Conservation (phyloP, 2,329 filamentous ascomycete genomes). For the Exophiala xenobiotica region DNA sequence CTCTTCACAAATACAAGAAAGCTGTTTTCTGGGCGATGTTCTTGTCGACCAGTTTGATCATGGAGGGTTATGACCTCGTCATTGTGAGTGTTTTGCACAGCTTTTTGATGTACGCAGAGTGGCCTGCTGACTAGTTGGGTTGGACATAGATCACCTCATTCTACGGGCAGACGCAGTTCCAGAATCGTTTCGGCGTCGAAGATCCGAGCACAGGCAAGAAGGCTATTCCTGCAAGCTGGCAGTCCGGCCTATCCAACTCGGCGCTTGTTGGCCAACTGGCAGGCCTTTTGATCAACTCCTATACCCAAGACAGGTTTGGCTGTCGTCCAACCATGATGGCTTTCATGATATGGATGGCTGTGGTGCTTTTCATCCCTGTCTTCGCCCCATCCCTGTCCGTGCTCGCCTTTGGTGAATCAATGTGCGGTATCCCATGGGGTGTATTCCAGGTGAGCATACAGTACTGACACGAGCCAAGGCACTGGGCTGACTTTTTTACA, state of each 20-base stretch:
- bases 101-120: background rate
- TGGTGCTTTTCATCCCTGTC: slow-evolving; percentile 51
- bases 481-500: slow-evolving; percentile 6
- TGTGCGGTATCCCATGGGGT: slow-evolving; percentile 43
- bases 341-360: slow-evolving; percentile 29
- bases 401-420: slow-evolving; percentile 49
- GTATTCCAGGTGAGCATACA: slow-evolving; percentile 19
- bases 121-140: background rate
- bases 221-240: slow-evolving; percentile 37
- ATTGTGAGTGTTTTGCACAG: slow-evolving; percentile 24
- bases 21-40: slow-evolving; percentile 31
- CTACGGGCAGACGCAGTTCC: slow-evolving; percentile 17
- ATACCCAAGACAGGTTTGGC: slow-evolving; percentile 34
- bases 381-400: slow-evolving; percentile 48
- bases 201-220: slow-evolving; percentile 14
- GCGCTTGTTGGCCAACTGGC: slow-evolving; percentile 29
- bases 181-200: slow-evolving; percentile 11
- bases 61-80: slow-evolving; percentile 33
- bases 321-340: slow-evolving; percentile 34
- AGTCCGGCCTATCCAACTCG: slow-evolving; percentile 42
- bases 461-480: too few relatives aligned
- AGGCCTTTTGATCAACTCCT: slow-evolving; percentile 33
- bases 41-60: slow-evolving; percentile 29
- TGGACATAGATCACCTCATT: slow-evolving; percentile 13
- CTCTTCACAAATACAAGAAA: slow-evolving; percentile 29